These are phyloP conservation scores for Fraxinus americana DNA, from an alignment of 257 asterid species.

Conservation along the genomic window DNA sequence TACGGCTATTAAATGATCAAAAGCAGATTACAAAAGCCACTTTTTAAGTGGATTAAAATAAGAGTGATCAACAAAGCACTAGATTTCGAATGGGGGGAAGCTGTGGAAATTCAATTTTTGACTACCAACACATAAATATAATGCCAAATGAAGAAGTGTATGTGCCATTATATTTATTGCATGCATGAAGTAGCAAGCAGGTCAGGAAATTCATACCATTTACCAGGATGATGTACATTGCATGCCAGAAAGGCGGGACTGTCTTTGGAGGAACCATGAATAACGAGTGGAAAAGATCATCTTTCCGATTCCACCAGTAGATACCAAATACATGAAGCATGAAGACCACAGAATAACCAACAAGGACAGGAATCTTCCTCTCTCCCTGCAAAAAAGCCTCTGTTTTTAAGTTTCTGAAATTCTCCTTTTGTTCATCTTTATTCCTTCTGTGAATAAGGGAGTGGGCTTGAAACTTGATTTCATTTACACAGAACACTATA, in stretches of 20 bases:
- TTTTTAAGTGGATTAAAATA: constrained; percentile 6
- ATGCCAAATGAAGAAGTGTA: neutral
- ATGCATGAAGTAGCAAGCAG: constrained; percentile 14
- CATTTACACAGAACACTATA: constrained; percentile 15
- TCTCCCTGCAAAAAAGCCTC: constrained; percentile 73
- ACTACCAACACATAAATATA: neutral
- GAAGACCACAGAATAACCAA: constrained; percentile 57
- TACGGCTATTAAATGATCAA: neutral
- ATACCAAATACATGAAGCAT: constrained; percentile 64
- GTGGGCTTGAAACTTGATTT: constrained; percentile 8
- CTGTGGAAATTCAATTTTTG: neutral
- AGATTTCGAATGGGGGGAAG: constrained; percentile 3
- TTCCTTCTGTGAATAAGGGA: constrained; percentile 6
- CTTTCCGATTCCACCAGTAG: constrained; percentile 83
- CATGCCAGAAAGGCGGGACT: constrained; percentile 95
- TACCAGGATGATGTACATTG: constrained; percentile 69
- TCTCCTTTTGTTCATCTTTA: constrained; percentile 16
- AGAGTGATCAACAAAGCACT: neutral
- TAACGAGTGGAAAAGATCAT: constrained; percentile 66
- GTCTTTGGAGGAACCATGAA: constrained; percentile 83
- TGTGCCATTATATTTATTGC: constrained; percentile 7
- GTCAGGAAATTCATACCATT: constrained; percentile 57
- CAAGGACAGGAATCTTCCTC: constrained; percentile 65
- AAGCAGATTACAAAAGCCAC: constrained; percentile 13
- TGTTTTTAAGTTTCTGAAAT: constrained; percentile 10